Base-by-base conservation (phyloP, 495 filamentous ascomycete species). In the Niebla homalea region DNA sequence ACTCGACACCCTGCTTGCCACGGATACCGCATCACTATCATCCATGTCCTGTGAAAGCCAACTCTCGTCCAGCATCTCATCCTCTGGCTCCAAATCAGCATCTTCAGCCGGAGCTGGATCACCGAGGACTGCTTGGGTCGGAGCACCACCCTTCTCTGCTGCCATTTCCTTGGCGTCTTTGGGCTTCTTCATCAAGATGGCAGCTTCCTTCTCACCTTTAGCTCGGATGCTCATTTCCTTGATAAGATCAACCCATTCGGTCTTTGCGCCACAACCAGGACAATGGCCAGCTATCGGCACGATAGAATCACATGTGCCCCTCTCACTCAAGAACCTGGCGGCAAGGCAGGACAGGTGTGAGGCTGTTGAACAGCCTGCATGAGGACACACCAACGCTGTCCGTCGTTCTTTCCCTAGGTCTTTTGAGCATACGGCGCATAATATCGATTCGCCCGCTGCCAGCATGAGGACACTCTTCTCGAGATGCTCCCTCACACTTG, bases 271-370 rank as follows among this genome's bases (percentile, higher is more conserved):
- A 61, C 92, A 98, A 37, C 62, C 63, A 2, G 87, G 88, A 67
- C 92, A 98, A 3, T 56, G 63, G 1, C 90, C 90, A 8, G 70
- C 57, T 4, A 73, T 73, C 0, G 92, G 90, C 4, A 95, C 54
- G 2, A 94, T 61, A 0, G 58, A 62, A 14, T 71, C 69, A 3
- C 69, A 64, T 35, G 57, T 37, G 36, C 64, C 55, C 21, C 69
- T 66, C 0, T 65, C 57, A 1, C 64, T 56, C 5, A 90, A 64
- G 45, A 96, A 80, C 23, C 69, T 68, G 18, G 63, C 62, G 26
- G 87, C 81, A 60, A 94, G 77, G 67, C 92, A 98, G 2, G 72
- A 69, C 35, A 95, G 46, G 65, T 98, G 92, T 15, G 75, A 80
- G 5, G 75, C 73, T 21, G 79, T 72, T 54, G 75, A 73, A 55